A percentile compares a stretch with the other conserved stretches of the same genome.
Evolutionary conservation across 768 basidiomycete genomes (phyloP).

Genomic region (Trametes villosa): DNA sequence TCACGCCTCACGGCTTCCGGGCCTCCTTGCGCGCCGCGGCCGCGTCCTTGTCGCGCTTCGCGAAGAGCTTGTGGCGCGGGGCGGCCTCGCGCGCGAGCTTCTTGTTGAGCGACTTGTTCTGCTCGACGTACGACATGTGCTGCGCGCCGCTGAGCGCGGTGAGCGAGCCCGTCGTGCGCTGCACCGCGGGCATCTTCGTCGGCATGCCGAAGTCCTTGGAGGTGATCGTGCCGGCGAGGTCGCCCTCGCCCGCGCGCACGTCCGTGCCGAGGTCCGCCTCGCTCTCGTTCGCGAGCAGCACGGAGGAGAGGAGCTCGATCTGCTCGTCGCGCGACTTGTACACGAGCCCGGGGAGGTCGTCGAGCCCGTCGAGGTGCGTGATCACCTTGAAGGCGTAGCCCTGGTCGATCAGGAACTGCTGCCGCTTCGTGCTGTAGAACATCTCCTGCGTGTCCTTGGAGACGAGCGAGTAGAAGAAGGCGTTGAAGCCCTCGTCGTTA

Average conservation of each 20-base stretch:
- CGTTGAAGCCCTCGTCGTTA: conserved; percentile 99
- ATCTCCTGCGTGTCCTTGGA: conserved; percentile 99
- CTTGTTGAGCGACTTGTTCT: conserved; percentile 91
- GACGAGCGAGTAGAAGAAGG: conserved; percentile 99
- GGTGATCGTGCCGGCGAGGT: conserved; percentile 83
- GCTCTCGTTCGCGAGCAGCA: conserved; percentile 88
- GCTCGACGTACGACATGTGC: conserved; percentile 92
- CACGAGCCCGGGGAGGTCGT: conserved; percentile 84
- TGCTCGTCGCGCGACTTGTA: conserved; percentile 92
- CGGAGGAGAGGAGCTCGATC: conserved; percentile 94
- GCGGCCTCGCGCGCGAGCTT: conserved; percentile 61
- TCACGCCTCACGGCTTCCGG: conserved; percentile 29
- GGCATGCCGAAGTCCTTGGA: conserved; percentile 83
- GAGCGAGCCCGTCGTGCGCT: conserved; percentile 81
- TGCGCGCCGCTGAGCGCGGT: conserved; percentile 86
- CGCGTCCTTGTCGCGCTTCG: conserved; percentile 80
- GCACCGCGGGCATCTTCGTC: conserved; percentile 66
- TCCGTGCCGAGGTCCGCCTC: conserved; percentile 89
- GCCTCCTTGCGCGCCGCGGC: conserved; percentile 55
- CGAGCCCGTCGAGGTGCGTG: conserved; percentile 93
- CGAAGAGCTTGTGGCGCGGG: conserved; percentile 75
- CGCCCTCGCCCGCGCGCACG: conserved; percentile 80
- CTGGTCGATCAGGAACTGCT: conserved; percentile 98
- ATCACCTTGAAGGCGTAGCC: conserved; percentile 99
- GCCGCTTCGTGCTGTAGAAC: conserved; percentile 99